Base-by-base conservation (phyloP, 108 stramenopile genomes). In the Nitzschia sp. region DNA sequence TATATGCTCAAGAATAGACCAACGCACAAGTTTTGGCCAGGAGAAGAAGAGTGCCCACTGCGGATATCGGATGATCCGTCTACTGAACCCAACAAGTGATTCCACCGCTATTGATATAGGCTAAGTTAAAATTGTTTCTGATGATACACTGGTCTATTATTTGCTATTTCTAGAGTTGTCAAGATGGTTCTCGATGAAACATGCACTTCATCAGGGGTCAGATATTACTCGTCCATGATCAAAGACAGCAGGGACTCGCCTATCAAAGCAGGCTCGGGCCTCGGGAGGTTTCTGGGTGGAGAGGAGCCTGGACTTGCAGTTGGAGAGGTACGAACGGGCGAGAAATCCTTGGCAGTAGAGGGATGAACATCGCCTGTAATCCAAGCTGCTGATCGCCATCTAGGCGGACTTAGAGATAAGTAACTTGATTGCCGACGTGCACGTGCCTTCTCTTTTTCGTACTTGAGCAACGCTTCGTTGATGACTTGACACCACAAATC, bases 11-110 rank as follows among this genome's bases (percentile, higher is more conserved):
- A 75, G 50, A 66, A 60, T 15, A 79, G 59, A 44, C 36, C 75
- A 32, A 22, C 34, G 19, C 92, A 93, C 67, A 85, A 85, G 56
- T 71, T 74, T 44, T 93, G 92, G 92, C 74, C 77, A 27, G 92
- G 92, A 28, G 82, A 87, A 67, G 79, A 70, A 13, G 71, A 82
- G 26, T 83, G 79, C 66, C 80, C 90, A 8, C 63, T 91, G 58
- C 45, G 35, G 52, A 66, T 64, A 30, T 28, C 27, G n/a, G 11
- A 6, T 11, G 38, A 41, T 11, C 6, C 23, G 53, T 26, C 23
- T n/a, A n/a, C n/a, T n/a, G n/a, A n/a, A n/a, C n/a, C n/a, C n/a
- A n/a, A n/a, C n/a, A n/a, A n/a, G n/a, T n/a, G 53, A 53, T 6
- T 26, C 16, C 13, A 53, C 16, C 38, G 13, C 6, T 41, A 41